Evolutionary conservation across 2,329 filamentous ascomycete genomes (phyloP), one percentile per base, ranked within the genome.

Genomic region (Lachnellula hyalina): DNA sequence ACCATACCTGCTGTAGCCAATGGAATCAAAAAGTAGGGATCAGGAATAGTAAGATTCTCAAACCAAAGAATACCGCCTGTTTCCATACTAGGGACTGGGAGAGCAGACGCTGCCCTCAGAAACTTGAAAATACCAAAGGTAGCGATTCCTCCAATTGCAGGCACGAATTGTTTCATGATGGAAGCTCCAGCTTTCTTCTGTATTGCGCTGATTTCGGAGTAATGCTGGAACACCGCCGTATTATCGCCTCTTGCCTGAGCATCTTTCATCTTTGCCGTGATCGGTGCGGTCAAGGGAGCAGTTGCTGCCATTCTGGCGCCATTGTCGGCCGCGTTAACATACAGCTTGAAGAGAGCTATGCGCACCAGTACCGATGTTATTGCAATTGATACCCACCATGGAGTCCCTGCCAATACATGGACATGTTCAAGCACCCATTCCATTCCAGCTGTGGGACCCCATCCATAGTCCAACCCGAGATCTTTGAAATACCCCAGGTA

Each of bases 401-500:
- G 89, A 53, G 90, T 72, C 36, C 87, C 90, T 1, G 71, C 54
- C 63, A 80, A 86, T 58, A 96, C 77, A 72, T 99, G 90, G 41
- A 95, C 69, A 68, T 93, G 84, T 75, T 99, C 94, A 11, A 97
- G 74, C 2, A 82, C 21, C 78, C 80, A 92, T 73, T 96, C 80
- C 71, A 94, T 84, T 15, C 83, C 62, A 4, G 85, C 74, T 0
- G 91, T 89, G 5, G 89, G 83, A 15, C 93, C 93, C 75, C 77
- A 92, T 68, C 93, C 91, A 66, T 87, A 97, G 65, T 97, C 89
- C 21, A 99, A 75, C 3, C 94, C 94, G 11, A 97, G 77, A 6
- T 83, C 79, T 63, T 89, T 83, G 55, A 99, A 76, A 67, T 92
- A 96, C 59, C 94, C 94, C 55, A 96, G 82, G 49, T 83, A 77